phyloP scores from a whole-genome alignment of 805 yeast genomes.

The Wickerhamiella nectarea region DNA sequence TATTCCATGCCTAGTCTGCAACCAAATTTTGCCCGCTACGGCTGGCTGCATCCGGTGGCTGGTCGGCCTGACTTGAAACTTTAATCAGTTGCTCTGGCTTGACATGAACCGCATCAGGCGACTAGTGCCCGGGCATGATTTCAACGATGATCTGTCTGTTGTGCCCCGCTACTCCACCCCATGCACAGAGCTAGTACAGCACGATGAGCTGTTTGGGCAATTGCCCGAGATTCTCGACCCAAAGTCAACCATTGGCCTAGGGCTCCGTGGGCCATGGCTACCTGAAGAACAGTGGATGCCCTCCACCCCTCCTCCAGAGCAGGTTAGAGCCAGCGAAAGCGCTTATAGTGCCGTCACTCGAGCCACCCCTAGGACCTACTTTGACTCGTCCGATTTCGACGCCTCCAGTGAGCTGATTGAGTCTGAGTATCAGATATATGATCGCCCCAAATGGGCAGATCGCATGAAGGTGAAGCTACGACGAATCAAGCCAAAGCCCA shows the following conservation, averaged over 20 bases:
- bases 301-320: background rate
- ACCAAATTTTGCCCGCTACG: too few relatives aligned
- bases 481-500: background rate
- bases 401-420: background rate
- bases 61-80: too few relatives aligned
- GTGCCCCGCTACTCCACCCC: slow-evolving; percentile 2
- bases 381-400: background rate
- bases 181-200: background rate
- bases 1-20: too few relatives aligned
- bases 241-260: background rate
- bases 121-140: slow-evolving; percentile 5
- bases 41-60: too few relatives aligned
- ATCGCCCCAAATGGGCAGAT: slow-evolving; percentile 1
- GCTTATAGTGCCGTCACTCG: background rate
- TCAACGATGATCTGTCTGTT: slow-evolving; percentile 4
- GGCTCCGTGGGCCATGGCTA: slow-evolving; percentile 1
- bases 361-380: too few relatives aligned
- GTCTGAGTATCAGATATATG: background rate
- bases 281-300: background rate
- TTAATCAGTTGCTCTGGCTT: too few relatives aligned
- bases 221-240: slow-evolving; percentile 6
- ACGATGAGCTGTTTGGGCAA: slow-evolving; percentile 4
- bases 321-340: background rate
- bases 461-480: slow-evolving; percentile 1
- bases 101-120: background rate